These are phyloP conservation scores for Suhomyces coccinellae DNA, from an alignment of 1,139 yeast species.

Conservation along the genomic window DNA sequence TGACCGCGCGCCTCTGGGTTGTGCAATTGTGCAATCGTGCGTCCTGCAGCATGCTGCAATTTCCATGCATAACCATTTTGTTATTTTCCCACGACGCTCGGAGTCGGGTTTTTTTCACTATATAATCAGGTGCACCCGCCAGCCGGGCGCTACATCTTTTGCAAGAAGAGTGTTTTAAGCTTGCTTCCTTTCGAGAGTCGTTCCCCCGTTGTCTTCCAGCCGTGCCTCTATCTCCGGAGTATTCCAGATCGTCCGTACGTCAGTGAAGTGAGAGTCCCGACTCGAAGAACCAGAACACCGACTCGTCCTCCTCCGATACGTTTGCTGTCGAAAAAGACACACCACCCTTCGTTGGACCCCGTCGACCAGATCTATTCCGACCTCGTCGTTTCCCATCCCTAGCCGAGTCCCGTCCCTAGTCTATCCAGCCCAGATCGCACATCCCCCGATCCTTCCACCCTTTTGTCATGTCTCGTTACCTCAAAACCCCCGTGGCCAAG, in stretches of 20 bases:
- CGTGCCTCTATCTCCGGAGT: too few species aligned
- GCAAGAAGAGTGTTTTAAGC: too few species aligned
- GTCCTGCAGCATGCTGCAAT: not conserved
- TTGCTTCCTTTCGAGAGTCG: too few species aligned
- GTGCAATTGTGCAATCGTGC: not conserved
- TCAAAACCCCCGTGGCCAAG: conserved; percentile 32
- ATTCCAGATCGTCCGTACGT: too few species aligned
- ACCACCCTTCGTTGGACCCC: too few species aligned
- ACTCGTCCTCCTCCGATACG: too few species aligned
- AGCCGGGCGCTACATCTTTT: not conserved
- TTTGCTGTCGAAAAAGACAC: too few species aligned
- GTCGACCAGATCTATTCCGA: too few species aligned
- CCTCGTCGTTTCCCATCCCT: not conserved
- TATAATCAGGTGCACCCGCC: conserved; percentile 2
- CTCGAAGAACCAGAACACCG: too few species aligned
- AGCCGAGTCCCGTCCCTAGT: not conserved
- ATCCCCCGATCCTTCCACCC: not conserved
- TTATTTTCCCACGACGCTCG: conserved; percentile 1
- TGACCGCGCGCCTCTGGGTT: not conserved
- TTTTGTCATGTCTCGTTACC: conserved; percentile 12
- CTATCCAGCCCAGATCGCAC: not conserved
- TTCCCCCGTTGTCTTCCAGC: too few species aligned
- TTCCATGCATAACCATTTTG: not conserved
- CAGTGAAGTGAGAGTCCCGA: too few species aligned
- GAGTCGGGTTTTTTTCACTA: conserved; percentile 2